These are phyloP conservation scores for Colletotrichum karsti DNA, from an alignment of 2,329 filamentous ascomycete genomes.

Conservation along the genomic window DNA sequence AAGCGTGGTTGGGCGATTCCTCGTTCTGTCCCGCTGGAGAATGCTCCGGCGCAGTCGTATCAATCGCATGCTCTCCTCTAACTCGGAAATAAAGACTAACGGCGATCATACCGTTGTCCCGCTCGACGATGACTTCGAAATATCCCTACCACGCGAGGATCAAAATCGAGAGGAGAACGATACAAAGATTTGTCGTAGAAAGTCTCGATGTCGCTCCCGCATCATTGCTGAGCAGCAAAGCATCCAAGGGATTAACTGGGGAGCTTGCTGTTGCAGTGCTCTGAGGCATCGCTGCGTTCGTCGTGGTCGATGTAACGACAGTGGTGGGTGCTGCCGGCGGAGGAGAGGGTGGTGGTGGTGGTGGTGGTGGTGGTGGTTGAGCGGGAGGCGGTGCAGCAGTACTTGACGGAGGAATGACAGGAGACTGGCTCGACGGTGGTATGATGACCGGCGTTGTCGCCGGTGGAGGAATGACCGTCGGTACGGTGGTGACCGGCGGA, in stretches of 20 bases:
- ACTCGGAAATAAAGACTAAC: too few species aligned
- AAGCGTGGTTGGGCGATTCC: too few species aligned
- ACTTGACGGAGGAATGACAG: not conserved
- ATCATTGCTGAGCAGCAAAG: slow-evolving; percentile 16
- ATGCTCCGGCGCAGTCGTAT: too few species aligned
- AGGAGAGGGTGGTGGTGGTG: not conserved
- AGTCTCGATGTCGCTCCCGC: not conserved
- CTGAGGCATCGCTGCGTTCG: not conserved
- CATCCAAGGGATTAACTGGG: slow-evolving; percentile 19
- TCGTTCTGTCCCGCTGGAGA: too few species aligned
- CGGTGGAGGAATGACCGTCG: not conserved
- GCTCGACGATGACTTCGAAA: too few species aligned
- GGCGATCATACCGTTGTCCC: too few species aligned
- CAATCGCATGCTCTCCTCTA: too few species aligned
- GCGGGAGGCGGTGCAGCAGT: not conserved
- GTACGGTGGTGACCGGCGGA: not conserved
- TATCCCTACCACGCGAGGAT: not conserved
- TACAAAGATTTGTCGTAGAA: not conserved
- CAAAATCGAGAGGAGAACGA: not conserved
- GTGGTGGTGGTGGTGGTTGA: not conserved
- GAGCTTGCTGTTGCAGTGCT: not conserved
- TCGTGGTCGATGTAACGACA: not conserved
- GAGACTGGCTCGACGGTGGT: not conserved
- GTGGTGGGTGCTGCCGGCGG: not conserved
- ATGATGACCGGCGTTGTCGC: not conserved